Conservation (phyloP, 176 grass and related monocot species). For the Avena eriantha region DNA sequence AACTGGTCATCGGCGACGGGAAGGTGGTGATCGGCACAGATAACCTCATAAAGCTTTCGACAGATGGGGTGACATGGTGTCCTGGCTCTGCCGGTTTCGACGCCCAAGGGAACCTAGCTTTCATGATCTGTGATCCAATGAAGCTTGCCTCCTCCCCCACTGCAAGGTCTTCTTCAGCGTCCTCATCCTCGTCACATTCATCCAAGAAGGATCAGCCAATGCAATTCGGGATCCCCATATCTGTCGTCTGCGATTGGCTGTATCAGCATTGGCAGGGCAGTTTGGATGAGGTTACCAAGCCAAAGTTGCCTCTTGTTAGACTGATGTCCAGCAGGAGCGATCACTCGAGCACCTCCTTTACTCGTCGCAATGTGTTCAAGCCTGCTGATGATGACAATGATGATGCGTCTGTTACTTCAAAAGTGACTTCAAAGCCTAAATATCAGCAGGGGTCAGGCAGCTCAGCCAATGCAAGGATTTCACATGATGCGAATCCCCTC, state of each 20-base stretch:
- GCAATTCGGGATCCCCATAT: conserved; percentile 86
- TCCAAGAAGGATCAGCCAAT: conserved; percentile 70
- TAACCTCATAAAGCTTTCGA: conserved; percentile 79
- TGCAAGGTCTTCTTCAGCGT: conserved; percentile 62
- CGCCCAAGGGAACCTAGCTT: conserved; percentile 84
- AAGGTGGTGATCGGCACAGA: conserved; percentile 89
- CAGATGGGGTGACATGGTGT: conserved; percentile 65
- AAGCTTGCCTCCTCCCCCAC: conserved; percentile 79
- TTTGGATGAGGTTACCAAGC: conserved; percentile 91
- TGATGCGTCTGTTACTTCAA: conserved; percentile 50
- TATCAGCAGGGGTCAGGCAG: conserved; percentile 65
- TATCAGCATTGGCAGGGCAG: conserved; percentile 93
- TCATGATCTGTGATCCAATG: conserved; percentile 97
- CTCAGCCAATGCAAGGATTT: conserved; percentile 67
- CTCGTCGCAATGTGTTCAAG: conserved; percentile 68
- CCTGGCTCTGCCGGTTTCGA: conserved; percentile 93
- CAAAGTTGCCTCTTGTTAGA: conserved; percentile 72
- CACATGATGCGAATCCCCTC: conserved; percentile 61
- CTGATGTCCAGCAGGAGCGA: conserved; percentile 68
- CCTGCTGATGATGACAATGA: conserved; percentile 58
- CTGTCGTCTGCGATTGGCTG: conserved; percentile 90
- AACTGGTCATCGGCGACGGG: conserved; percentile 71
- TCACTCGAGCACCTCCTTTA: conserved; percentile 71
- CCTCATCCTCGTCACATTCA: conserved; percentile 69
- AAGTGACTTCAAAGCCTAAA: conserved; percentile 50